Percentiles rank a stretch among this genome's conserved stretches.
phyloP scores from a whole-genome alignment of 164 flowering plant genomes.

The Liquidambar formosana region DNA sequence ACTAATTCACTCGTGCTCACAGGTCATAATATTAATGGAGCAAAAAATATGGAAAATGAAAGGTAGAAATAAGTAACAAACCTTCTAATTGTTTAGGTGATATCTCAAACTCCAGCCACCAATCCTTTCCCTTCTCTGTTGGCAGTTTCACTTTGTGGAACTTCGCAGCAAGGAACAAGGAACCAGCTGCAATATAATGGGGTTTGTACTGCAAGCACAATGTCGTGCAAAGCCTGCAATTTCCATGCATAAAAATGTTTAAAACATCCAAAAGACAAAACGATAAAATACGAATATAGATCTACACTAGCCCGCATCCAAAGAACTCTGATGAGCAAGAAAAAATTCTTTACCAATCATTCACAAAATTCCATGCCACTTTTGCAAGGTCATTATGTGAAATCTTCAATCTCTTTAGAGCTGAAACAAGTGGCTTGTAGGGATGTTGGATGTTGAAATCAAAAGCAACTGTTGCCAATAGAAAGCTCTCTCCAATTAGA shows the following conservation, averaged over 20 bases:
- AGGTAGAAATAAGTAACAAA: constrained; percentile 15
- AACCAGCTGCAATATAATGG: constrained; percentile 73
- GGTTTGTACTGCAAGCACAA: constrained; percentile 75
- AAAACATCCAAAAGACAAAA: not conserved
- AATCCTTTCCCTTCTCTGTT: constrained; percentile 40
- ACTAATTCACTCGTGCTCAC: not conserved
- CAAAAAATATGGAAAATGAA: not conserved
- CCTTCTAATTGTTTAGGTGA: constrained; percentile 64
- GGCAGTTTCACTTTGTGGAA: constrained; percentile 56
- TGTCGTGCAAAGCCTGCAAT: constrained; percentile 58
- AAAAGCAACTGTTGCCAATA: constrained; percentile 55
- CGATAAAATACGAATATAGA: not conserved
- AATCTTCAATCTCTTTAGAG: constrained; percentile 47
- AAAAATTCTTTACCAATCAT: constrained; percentile 50
- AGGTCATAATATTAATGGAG: not conserved
- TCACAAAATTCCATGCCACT: constrained; percentile 74
- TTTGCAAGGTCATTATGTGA: constrained; percentile 37
- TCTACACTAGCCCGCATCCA: not conserved
- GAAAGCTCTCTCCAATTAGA: constrained; percentile 50
- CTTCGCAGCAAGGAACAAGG: constrained; percentile 73
- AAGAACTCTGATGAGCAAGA: constrained; percentile 6
- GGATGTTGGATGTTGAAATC: constrained; percentile 64
- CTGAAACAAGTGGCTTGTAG: constrained; percentile 61
- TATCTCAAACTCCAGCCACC: constrained; percentile 77
- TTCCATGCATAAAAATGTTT: constrained; percentile 2